Conservation (phyloP, 2,329 filamentous ascomycete genomes). For the Corinectria fuckeliana region DNA sequence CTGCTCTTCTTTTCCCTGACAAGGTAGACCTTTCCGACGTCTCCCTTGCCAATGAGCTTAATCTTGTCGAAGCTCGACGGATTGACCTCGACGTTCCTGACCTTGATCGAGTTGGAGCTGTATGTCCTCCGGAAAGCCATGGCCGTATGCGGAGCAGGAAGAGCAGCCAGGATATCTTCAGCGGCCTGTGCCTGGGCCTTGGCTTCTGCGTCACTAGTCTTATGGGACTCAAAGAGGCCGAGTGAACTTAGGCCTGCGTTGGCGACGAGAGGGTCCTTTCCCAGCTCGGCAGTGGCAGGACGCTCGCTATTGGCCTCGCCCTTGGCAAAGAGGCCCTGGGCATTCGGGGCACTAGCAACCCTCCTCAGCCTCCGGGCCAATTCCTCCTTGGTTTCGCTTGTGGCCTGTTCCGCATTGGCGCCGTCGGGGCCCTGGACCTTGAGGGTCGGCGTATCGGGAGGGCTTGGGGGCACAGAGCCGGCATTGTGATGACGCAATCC, state of each 20-base stretch:
- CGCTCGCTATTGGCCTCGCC: slow-evolving; percentile 64
- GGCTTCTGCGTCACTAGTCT: slow-evolving; percentile 29
- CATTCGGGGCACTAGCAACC: slow-evolving; percentile 96
- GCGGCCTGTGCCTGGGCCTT: slow-evolving; percentile 50
- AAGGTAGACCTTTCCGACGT: slow-evolving; percentile 97
- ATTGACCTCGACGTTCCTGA: slow-evolving; percentile 94
- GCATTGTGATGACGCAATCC: slow-evolving; percentile 94
- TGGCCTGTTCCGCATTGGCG: slow-evolving; percentile 69
- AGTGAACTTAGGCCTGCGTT: slow-evolving; percentile 54
- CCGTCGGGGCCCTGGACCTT: slow-evolving; percentile 74
- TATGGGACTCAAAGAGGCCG: slow-evolving; percentile 45
- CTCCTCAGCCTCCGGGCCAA: slow-evolving; percentile 89
- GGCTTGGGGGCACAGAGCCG: slow-evolving; percentile 88
- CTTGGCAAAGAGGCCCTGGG: slow-evolving; percentile 84
- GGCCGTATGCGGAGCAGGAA: slow-evolving; percentile 70
- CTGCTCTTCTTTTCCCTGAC: slow-evolving; percentile 98
- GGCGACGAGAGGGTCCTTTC: slow-evolving; percentile 75
- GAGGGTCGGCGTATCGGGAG: slow-evolving; percentile 85
- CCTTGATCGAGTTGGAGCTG: slow-evolving; percentile 99
- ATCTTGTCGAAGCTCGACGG: slow-evolving; percentile 99
- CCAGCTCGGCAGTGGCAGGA: slow-evolving; percentile 84
- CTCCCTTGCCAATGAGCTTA: slow-evolving; percentile 97
- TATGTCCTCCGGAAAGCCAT: slow-evolving; percentile 92
- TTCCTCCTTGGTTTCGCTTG: slow-evolving; percentile 88
- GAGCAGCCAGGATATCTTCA: slow-evolving; percentile 62